Evolutionary conservation across 2,329 filamentous ascomycete species (phyloP).

Genomic region (Fusarium fracticaudum): DNA sequence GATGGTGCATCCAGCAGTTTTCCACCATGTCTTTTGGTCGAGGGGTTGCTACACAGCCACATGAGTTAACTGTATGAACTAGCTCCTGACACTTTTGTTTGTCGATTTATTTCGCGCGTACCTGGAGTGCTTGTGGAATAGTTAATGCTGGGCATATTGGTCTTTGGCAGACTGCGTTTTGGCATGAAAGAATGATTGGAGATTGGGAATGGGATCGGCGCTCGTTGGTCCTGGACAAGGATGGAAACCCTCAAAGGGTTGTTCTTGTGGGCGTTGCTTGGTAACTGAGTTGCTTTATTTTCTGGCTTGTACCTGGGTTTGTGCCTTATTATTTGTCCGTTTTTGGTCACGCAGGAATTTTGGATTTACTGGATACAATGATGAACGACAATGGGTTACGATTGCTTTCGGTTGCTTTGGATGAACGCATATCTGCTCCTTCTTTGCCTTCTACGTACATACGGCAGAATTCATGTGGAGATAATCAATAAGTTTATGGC

Average conservation of each 20-base stretch:
- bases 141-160: not conserved
- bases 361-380: slow-evolving; percentile 1
- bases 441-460: not conserved
- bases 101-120: not conserved
- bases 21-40: not conserved
- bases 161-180: not conserved
- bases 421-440: not conserved
- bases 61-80: not conserved
- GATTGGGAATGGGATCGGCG: slow-evolving; percentile 7
- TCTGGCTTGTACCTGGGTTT: not conserved
- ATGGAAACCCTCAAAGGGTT: not conserved
- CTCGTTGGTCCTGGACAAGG: slow-evolving; percentile 6
- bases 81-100: not conserved
- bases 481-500: not conserved
- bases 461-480: not conserved
- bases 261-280: slow-evolving; percentile 23
- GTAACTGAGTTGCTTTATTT: not conserved
- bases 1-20: not conserved
- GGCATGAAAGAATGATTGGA: not conserved
- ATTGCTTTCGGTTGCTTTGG: slow-evolving; percentile 3
- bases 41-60: not conserved
- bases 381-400: slow-evolving; percentile 19
- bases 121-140: not conserved
- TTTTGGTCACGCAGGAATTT: not conserved
- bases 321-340: not conserved